Conservation (phyloP, 306 rosid genomes). For the Argentina anserina region DNA sequence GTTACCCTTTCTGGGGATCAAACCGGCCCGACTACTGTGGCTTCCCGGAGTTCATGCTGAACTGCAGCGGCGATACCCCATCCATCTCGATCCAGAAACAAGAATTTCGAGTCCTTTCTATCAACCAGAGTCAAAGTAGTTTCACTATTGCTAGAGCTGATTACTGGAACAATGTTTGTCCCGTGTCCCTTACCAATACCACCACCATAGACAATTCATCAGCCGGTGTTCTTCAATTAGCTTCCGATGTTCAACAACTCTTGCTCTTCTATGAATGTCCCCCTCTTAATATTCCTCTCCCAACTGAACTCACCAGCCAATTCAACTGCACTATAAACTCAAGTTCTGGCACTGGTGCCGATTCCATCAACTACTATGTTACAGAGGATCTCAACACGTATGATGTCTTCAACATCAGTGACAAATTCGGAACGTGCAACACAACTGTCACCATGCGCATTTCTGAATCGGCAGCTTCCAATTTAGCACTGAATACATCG, state of each 20-base stretch:
- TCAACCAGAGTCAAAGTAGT: slow-evolving; percentile 4
- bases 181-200: neutral
- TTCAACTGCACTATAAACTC: slow-evolving; percentile 35
- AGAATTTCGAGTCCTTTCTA: slow-evolving; percentile 32
- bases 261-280: slow-evolving; percentile 42
- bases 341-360: neutral
- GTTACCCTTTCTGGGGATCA: slow-evolving; percentile 51
- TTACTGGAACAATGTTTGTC: slow-evolving; percentile 30
- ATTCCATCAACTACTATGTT: slow-evolving; percentile 25
- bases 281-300: neutral
- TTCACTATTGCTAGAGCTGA: slow-evolving; percentile 40
- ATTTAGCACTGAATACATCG: slow-evolving; percentile 4
- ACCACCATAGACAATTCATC: neutral
- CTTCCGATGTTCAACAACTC: slow-evolving; percentile 10
- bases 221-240: neutral
- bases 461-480: slow-evolving; percentile 23
- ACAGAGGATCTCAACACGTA: neutral
- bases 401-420: neutral
- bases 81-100: slow-evolving; percentile 12
- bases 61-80: slow-evolving; percentile 30
- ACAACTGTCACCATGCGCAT: slow-evolving; percentile 27
- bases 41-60: slow-evolving; percentile 43
- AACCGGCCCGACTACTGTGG: slow-evolving; percentile 46
- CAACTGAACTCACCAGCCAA: neutral
- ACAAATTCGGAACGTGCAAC: slow-evolving; percentile 17